Evolutionary conservation across 2,329 filamentous ascomycete genomes (phyloP).

Genomic region (Trichophyton schoenleinii): DNA sequence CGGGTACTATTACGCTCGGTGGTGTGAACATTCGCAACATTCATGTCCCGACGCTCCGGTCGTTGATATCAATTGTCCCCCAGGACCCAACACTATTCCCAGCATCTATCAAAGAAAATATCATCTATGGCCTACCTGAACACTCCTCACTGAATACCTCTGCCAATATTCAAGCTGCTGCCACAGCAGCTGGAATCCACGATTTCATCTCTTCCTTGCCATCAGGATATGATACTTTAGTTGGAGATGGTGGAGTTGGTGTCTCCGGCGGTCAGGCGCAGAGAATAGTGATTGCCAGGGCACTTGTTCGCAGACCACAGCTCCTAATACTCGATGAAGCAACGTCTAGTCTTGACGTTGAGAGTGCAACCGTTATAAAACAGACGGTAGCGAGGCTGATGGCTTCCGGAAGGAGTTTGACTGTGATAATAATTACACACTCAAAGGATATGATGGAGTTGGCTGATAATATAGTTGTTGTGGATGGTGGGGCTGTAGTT

Average conservation of each 20-base stretch:
- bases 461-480: slow-evolving; percentile 58
- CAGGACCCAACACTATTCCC: slow-evolving; percentile 53
- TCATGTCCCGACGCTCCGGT: slow-evolving; percentile 49
- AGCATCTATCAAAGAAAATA: slow-evolving; percentile 38
- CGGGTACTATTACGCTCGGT: slow-evolving; percentile 39
- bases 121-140: slow-evolving; percentile 59
- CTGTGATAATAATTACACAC: slow-evolving; percentile 74
- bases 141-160: slow-evolving; percentile 39
- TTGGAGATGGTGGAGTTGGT: slow-evolving; percentile 63
- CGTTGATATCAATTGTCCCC: slow-evolving; percentile 46
- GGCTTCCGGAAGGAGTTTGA: slow-evolving; percentile 36
- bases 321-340: slow-evolving; percentile 78
- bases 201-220: slow-evolving; percentile 65
- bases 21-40: slow-evolving; percentile 45
- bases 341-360: slow-evolving; percentile 64
- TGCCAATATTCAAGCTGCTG: slow-evolving; percentile 42
- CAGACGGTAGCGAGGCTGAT: slow-evolving; percentile 48
- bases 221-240: slow-evolving; percentile 54
- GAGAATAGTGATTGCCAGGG: slow-evolving; percentile 66
- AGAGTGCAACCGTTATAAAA: slow-evolving; percentile 53
- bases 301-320: slow-evolving; percentile 56
- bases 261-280: slow-evolving; percentile 77
- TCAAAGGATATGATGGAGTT: slow-evolving; percentile 73
- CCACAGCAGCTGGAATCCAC: slow-evolving; percentile 50
- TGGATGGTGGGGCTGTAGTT: slow-evolving; percentile 54